phyloP scores from a whole-genome alignment of 73 alveolate genomes.

The Paramecium tetraurelia region DNA sequence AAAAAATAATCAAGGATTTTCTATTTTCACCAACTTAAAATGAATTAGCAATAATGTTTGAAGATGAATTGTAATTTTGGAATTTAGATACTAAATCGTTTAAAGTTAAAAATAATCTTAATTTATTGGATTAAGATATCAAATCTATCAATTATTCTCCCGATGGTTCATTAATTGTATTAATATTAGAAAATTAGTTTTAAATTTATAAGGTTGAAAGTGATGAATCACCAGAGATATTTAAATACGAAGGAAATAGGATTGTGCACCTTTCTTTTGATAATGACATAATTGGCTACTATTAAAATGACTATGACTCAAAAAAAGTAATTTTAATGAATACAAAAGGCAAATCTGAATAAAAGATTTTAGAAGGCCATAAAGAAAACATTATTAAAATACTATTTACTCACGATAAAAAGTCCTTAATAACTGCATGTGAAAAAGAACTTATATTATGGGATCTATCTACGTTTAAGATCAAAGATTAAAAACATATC shows the following conservation, averaged over 20 bases:
- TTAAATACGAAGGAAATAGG: no score
- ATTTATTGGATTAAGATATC: no score
- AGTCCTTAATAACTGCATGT: neutral
- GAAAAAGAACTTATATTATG: neutral
- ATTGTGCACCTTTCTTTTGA: no score
- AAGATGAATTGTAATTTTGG: neutral
- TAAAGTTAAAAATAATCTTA: no score
- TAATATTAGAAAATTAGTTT: no score
- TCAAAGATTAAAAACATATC: neutral
- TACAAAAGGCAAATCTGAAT: neutral
- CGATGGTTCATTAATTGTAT: no score
- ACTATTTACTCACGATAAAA: neutral
- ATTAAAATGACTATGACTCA: no score
- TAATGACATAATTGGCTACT: no score
- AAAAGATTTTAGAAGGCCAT: neutral
- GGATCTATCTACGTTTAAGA: neutral
- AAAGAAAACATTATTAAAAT: neutral
- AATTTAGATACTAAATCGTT: neutral
- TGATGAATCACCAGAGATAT: no score
- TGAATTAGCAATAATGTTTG: neutral
- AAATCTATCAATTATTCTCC: no score
- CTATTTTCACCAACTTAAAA: neutral
- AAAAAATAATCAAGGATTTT: neutral
- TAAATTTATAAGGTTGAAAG: no score
- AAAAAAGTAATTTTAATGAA: no score